These are phyloP conservation scores for Eucalyptus polybractea DNA, from an alignment of 345 rosid species.

Conservation along the genomic window DNA sequence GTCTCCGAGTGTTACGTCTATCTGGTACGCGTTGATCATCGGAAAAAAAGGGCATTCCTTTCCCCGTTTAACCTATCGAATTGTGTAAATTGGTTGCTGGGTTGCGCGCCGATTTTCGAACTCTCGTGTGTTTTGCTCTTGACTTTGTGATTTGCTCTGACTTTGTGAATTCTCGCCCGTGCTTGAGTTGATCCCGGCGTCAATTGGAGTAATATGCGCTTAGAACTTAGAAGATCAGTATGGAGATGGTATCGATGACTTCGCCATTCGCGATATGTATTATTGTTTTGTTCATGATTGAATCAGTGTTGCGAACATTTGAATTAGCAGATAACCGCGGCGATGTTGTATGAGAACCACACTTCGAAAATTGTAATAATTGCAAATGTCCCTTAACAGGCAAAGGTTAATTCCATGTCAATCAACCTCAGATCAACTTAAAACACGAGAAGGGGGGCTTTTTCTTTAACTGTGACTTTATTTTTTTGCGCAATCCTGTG, in stretches of 20 bases:
- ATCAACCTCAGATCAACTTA: not conserved
- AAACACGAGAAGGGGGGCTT: not conserved
- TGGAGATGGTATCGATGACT: not conserved
- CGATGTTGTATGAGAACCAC: not conserved
- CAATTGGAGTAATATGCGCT: not conserved
- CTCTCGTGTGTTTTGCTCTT: not conserved
- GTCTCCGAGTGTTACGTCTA: constrained; percentile 93
- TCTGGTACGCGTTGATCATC: constrained; percentile 24
- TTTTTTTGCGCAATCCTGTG: not conserved
- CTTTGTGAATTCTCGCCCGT: not conserved
- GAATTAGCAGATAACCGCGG: not conserved
- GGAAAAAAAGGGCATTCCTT: not conserved
- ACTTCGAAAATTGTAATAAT: not conserved
- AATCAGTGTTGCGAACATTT: not conserved
- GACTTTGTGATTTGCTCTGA: not conserved
- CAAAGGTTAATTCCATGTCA: not conserved
- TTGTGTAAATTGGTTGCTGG: not conserved
- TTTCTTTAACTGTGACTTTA: not conserved
- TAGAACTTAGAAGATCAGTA: not conserved
- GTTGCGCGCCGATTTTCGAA: not conserved
- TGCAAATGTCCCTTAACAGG: not conserved
- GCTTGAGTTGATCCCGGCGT: not conserved
- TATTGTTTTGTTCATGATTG: not conserved
- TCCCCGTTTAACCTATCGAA: not conserved
- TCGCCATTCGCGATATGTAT: not conserved